A percentile compares a stretch with the other conserved stretches of the same genome.
These are phyloP conservation scores for Vanrija pseudolonga DNA, from an alignment of 1,284 basidiomycete genomes.

Conservation along the genomic window DNA sequence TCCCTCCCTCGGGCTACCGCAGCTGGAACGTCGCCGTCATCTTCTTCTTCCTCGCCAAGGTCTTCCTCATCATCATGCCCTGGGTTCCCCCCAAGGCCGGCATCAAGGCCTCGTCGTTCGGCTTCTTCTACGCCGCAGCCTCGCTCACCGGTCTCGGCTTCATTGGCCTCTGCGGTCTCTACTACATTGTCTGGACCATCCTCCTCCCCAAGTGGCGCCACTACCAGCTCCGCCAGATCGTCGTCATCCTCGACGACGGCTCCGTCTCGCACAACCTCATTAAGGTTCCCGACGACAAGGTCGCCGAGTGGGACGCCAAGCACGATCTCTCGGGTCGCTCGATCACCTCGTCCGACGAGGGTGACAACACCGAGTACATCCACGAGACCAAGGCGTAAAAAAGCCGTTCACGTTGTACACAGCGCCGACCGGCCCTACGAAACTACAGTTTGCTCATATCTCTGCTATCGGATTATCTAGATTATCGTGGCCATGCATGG, in stretches of 20 bases:
- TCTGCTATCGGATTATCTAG: too few species aligned
- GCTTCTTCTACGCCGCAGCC: conserved; percentile 46
- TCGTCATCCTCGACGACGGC: conserved; percentile 34
- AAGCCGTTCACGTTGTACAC: background rate
- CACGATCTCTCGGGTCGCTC: conserved; percentile 15
- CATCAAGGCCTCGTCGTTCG: conserved; percentile 34
- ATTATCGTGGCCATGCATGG: too few species aligned
- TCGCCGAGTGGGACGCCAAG: conserved; percentile 17
- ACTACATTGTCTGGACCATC: conserved; percentile 46
- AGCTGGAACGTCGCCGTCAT: conserved; percentile 50
- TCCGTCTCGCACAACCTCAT: conserved; percentile 19
- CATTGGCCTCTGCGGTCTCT: conserved; percentile 36
- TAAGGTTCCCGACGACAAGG: conserved; percentile 15
- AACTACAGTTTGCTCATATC: too few species aligned
- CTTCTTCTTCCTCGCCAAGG: conserved; percentile 47
- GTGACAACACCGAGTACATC: too few species aligned
- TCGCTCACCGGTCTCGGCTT: conserved; percentile 36
- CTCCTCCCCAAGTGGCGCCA: conserved; percentile 41
- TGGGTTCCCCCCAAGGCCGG: conserved; percentile 48
- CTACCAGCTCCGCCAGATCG: conserved; percentile 43
- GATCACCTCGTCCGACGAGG: background rate
- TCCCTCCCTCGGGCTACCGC: conserved; percentile 48
- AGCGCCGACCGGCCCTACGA: too few species aligned
- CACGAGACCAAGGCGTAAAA: background rate
- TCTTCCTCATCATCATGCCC: conserved; percentile 54